Conservation (phyloP, 225 moss, liverwort and hornwort genomes). For the Asterella californica region DNA sequence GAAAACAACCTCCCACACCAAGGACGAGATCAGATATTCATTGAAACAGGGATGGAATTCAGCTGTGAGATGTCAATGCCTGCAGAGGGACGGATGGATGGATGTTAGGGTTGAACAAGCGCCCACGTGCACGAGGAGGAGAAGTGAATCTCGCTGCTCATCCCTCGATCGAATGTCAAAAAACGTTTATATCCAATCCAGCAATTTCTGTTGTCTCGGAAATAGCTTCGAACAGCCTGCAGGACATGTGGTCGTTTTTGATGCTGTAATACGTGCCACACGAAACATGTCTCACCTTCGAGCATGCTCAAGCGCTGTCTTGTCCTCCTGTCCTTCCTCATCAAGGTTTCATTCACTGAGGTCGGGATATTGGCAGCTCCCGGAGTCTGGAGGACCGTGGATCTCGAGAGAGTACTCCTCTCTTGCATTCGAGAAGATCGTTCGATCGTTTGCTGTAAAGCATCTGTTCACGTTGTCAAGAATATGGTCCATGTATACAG, state of each 20-base stretch:
- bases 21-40: too few relatives aligned
- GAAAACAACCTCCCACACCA: neutral
- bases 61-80: too few relatives aligned
- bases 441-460: too few relatives aligned
- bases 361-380: neutral
- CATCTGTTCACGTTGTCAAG: too few relatives aligned
- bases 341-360: neutral
- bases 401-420: too few relatives aligned
- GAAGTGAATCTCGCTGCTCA: neutral
- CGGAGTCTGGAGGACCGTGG: neutral
- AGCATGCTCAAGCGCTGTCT: neutral
- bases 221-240: too few relatives aligned
- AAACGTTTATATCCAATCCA: neutral
- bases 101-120: neutral
- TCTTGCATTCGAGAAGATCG: too few relatives aligned
- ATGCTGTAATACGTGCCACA: neutral
- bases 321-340: neutral
- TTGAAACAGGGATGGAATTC: too few relatives aligned
- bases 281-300: neutral
- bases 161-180: neutral
- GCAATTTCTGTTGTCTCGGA: neutral
- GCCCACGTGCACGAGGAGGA: neutral
- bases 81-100: neutral
- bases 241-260: neutral
- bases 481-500: too few relatives aligned